These are phyloP conservation scores for Brassica rapa DNA, from an alignment of 345 rosid species.

Conservation along the genomic window DNA sequence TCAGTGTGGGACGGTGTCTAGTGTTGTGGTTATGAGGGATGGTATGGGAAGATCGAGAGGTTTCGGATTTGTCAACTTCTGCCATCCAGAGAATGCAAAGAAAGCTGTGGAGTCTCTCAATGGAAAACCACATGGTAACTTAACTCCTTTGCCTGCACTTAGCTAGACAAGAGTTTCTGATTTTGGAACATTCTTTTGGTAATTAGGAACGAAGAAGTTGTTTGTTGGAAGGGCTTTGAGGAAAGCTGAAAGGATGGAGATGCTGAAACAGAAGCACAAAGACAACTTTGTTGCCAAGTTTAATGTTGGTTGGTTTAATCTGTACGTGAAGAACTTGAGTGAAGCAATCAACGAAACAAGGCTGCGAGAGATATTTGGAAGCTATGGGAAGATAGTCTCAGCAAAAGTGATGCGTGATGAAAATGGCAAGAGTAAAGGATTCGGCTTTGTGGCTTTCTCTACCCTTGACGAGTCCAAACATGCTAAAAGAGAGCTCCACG, in stretches of 20 bases:
- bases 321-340: conserved; percentile 69
- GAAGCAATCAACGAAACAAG: conserved; percentile 47
- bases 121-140: conserved; percentile 40
- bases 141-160: background rate
- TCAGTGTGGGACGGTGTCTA: conserved; percentile 56
- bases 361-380: conserved; percentile 50
- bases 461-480: conserved; percentile 56
- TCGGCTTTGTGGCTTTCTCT: conserved; percentile 80
- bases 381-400: conserved; percentile 55
- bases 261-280: conserved; percentile 40
- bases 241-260: conserved; percentile 61
- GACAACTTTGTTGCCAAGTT: conserved; percentile 27
- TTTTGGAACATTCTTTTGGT: background rate
- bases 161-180: conserved; percentile 10
- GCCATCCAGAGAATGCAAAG: conserved; percentile 58
- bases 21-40: conserved; percentile 60
- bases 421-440: conserved; percentile 60
- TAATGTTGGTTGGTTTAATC: conserved; percentile 45
- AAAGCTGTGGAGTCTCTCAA: conserved; percentile 56
- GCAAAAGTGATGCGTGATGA: conserved; percentile 59
- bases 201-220: conserved; percentile 29
- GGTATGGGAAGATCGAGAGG: conserved; percentile 60
- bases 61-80: conserved; percentile 74
- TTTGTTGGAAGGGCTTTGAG: conserved; percentile 68
- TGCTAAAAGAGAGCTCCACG: conserved; percentile 55